These are phyloP conservation scores for Myxozyma sirexii DNA, from an alignment of 805 yeast genomes.

Conservation along the genomic window DNA sequence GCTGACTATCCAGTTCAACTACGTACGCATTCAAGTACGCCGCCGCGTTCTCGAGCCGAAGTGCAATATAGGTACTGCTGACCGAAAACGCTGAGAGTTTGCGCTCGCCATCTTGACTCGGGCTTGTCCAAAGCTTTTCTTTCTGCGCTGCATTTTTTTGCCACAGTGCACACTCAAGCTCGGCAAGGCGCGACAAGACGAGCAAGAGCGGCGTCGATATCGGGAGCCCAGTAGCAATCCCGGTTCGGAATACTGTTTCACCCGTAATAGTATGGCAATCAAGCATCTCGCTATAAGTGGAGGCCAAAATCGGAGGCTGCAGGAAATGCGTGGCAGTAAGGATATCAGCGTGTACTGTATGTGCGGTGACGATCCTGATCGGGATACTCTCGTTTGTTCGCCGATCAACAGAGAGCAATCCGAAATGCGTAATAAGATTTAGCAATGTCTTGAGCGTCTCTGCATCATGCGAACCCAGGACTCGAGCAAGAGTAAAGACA, in stretches of 20 bases:
- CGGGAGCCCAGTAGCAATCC: constrained; percentile 16
- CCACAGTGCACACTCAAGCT: constrained; percentile 11
- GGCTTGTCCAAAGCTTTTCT: background rate
- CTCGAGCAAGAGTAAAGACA: constrained; percentile 12
- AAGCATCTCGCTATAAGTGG: constrained; percentile 19
- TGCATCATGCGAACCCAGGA: background rate
- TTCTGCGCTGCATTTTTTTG: background rate
- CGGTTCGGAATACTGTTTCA: constrained; percentile 7
- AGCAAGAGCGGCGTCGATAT: constrained; percentile 21
- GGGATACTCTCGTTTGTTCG: background rate
- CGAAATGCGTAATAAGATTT: constrained; percentile 15
- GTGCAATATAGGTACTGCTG: background rate
- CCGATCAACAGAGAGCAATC: background rate
- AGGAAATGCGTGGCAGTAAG: constrained; percentile 1
- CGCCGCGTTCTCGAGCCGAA: constrained; percentile 12
- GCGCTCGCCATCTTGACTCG: background rate
- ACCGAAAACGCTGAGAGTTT: background rate
- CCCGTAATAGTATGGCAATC: constrained; percentile 2
- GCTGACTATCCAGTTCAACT: constrained; percentile 6
- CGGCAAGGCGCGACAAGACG: constrained; percentile 15
- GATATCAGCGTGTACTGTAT: constrained; percentile 21
- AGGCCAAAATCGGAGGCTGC: constrained; percentile 9
- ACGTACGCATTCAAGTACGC: background rate
- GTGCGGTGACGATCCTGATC: constrained; percentile 12
- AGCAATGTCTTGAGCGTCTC: constrained; percentile 7